Percentiles rank a stretch among this genome's conserved stretches.
phyloP scores from a whole-genome alignment of 768 basidiomycete species.

The Lactarius hengduanensis region DNA sequence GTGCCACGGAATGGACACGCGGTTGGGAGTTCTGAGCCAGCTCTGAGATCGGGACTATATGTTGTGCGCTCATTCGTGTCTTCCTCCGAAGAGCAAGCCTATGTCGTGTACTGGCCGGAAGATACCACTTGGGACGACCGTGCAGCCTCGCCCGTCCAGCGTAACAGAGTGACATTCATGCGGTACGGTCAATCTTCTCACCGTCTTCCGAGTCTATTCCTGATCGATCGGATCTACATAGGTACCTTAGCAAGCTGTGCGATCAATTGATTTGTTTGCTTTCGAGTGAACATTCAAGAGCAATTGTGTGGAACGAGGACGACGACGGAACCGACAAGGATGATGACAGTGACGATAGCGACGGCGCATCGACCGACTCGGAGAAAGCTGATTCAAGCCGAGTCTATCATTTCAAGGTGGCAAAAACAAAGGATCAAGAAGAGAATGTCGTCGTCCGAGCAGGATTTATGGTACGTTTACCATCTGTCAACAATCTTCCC shows the following conservation, averaged over 20 bases:
- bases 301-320: not conserved
- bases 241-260: conserved; percentile 4
- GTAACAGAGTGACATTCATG: conserved; percentile 62
- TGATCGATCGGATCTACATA: not conserved
- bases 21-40: conserved; percentile 23
- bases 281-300: conserved; percentile 2
- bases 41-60: conserved; percentile 53
- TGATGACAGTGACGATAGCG: conserved; percentile 10
- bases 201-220: not conserved
- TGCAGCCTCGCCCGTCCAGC: conserved; percentile 42
- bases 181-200: conserved; percentile 37
- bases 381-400: conserved; percentile 46
- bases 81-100: conserved; percentile 36
- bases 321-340: not conserved
- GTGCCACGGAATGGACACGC: conserved; percentile 13
- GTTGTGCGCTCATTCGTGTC: conserved; percentile 32
- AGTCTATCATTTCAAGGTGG: conserved; percentile 53
- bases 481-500: fast-evolving
- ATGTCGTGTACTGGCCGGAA: conserved; percentile 62
- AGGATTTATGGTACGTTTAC: conserved; percentile 46
- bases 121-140: conserved; percentile 56
- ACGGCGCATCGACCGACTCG: conserved; percentile 34
- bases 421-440: conserved; percentile 55
- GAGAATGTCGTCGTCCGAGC: conserved; percentile 45
- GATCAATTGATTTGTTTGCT: conserved; percentile 6